Evolutionary conservation across 768 basidiomycete genomes (phyloP), one percentile per base, ranked within the genome.

Genomic region (Tylopilus balloui): DNA sequence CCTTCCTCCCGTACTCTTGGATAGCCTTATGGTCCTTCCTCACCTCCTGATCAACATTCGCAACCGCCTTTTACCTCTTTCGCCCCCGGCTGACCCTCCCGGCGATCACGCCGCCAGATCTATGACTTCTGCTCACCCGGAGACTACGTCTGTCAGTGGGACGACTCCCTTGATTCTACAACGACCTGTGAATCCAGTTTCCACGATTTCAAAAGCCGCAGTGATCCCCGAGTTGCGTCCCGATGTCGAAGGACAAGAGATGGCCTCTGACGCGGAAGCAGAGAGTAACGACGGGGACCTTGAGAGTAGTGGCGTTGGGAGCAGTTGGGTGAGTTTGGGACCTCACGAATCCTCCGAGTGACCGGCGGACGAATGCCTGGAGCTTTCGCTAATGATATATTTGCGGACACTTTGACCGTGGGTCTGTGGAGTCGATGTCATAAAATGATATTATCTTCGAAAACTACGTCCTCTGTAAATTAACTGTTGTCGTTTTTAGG

Each of bases 311-410:
- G 73, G 72, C 25, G 79, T 78, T 23, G 78, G 70, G 31, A 74
- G 79, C 42, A 88, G 85, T 54, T 91, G 88, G 88, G 70, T 91
- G 44, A 87, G 80, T 62, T 68, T 89, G 60, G 62, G 60, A 32
- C 48, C 62, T 9, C 62, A 51, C 32, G 58, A 51, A 44, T 40
- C 57, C 17, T 43, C 62, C 20, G 52, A 58, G 37, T 67, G 45
- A 62, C 13, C 15, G 14, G 23, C 13, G 42, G 41, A 29, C 27
- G 17, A 15, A 41, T 36, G 37, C 24, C 27, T 31, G 17, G 34
- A 21, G 10, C 17, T 54, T 38, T 42, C 19, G 15, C 28, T 35
- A 21, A 19, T 47, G 21, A 14, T 50, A 21, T 43, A 31, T 35
- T 40, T 23, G 25, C 32, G 23, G 24, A 40, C 41, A 40, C 34